Percentiles rank a stretch among this genome's conserved stretches.
phyloP scores from a whole-genome alignment of 495 filamentous ascomycete genomes.

The Daldinia bambusicola region DNA sequence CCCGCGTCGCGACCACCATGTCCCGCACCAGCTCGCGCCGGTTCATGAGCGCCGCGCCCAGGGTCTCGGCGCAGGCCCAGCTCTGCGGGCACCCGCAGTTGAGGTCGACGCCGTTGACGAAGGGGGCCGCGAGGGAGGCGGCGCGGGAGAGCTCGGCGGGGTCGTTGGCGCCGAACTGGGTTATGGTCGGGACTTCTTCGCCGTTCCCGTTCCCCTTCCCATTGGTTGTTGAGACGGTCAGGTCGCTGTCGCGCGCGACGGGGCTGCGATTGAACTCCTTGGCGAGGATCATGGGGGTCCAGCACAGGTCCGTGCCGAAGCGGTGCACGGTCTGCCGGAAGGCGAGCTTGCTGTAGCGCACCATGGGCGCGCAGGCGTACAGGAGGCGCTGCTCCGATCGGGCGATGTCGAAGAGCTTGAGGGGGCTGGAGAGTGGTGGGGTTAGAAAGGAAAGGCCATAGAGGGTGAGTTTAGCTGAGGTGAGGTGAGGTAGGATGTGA shows the following conservation, averaged over 20 bases:
- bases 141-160: conserved; percentile 68
- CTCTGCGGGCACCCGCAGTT: conserved; percentile 78
- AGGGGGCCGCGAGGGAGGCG: conserved; percentile 67
- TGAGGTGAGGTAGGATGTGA: background rate
- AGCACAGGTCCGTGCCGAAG: conserved; percentile 70
- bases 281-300: conserved; percentile 77
- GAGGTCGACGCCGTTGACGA: conserved; percentile 69
- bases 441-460: conserved; percentile 11
- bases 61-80: conserved; percentile 70
- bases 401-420: conserved; percentile 67
- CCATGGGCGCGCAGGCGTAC: conserved; percentile 74
- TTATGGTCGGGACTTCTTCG: conserved; percentile 64
- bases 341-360: conserved; percentile 72
- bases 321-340: conserved; percentile 69
- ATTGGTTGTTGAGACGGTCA: conserved; percentile 45
- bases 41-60: conserved; percentile 72
- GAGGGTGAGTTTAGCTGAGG: too few species aligned
- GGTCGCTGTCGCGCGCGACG: conserved; percentile 68
- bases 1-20: conserved; percentile 64
- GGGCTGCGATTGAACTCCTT: conserved; percentile 73
- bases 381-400: conserved; percentile 62
- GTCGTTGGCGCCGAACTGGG: conserved; percentile 69
- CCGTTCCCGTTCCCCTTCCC: background rate
- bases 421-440: conserved; percentile 59
- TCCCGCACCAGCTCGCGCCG: conserved; percentile 66